Evolutionary conservation across 257 asterid genomes (phyloP).

Genomic region (Gentiana macrophylla): DNA sequence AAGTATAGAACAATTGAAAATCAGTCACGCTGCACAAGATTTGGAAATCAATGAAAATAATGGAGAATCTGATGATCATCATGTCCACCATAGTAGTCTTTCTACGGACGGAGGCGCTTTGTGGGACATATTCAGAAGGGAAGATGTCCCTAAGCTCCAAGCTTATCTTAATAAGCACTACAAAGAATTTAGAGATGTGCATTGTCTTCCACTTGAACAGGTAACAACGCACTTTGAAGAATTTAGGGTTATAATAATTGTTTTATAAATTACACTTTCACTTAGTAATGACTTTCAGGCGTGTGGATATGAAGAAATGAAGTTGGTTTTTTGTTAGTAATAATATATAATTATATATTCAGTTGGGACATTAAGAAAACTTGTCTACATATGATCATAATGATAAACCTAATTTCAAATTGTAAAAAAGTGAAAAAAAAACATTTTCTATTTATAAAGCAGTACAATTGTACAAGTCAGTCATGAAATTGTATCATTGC

Average conservation of each 20-base stretch:
- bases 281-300: too few relatives aligned
- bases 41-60: slow-evolving; percentile 23
- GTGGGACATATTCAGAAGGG: slow-evolving; percentile 91
- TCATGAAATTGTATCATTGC: too few relatives aligned
- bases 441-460: too few relatives aligned
- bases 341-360: too few relatives aligned
- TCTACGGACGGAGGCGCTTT: slow-evolving; percentile 80
- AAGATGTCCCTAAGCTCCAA: slow-evolving; percentile 66
- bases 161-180: slow-evolving; percentile 38
- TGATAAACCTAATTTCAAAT: too few relatives aligned
- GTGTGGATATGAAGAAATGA: too few relatives aligned
- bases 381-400: too few relatives aligned
- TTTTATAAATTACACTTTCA: too few relatives aligned
- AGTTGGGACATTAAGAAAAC: too few relatives aligned
- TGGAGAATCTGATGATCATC: slow-evolving; percentile 5
- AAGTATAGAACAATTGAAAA: slow-evolving; percentile 25
- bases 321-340: too few relatives aligned
- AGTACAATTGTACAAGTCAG: too few relatives aligned
- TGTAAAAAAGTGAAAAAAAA: too few relatives aligned
- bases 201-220: slow-evolving; percentile 42
- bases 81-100: neutral
- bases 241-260: neutral
- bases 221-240: slow-evolving; percentile 18
- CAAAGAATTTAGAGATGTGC: slow-evolving; percentile 30
- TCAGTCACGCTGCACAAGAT: slow-evolving; percentile 51